Percentiles rank a stretch among this genome's conserved stretches.
Conservation (phyloP, 352 stramenopile species). For the Globisporangium rhizosaccharum region DNA sequence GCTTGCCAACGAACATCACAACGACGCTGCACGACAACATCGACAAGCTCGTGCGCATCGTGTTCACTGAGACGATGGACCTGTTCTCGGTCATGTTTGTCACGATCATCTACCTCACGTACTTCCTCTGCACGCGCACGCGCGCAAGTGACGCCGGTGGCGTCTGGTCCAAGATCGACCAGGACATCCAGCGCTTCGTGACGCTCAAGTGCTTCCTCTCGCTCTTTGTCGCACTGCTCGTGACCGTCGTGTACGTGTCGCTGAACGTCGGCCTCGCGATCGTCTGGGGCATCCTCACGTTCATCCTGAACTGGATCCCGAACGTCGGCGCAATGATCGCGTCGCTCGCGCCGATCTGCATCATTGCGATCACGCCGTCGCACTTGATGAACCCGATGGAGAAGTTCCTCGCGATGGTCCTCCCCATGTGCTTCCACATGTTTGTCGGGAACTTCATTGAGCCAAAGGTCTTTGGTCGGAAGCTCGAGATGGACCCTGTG, state of each 20-base stretch:
- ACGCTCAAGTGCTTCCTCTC: conserved; percentile 87
- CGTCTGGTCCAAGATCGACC: conserved; percentile 87
- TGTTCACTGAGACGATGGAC: conserved; percentile 87
- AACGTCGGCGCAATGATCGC: conserved; percentile 88
- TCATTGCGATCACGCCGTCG: conserved; percentile 82
- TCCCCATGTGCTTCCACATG: conserved; percentile 88
- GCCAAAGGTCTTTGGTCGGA: conserved; percentile 81
- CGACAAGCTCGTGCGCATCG: conserved; percentile 78
- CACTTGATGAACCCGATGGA: conserved; percentile 87
- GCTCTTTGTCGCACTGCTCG: conserved; percentile 81
- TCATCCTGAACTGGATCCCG: conserved; percentile 88
- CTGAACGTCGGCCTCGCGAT: conserved; percentile 84
- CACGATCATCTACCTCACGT: conserved; percentile 86
- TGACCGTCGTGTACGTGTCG: conserved; percentile 88
- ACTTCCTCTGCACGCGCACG: conserved; percentile 84
- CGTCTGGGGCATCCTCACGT: conserved; percentile 86
- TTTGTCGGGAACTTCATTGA: conserved; percentile 89
- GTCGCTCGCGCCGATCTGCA: conserved; percentile 73
- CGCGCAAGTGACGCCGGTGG: conserved; percentile 77
- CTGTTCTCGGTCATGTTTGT: conserved; percentile 89
- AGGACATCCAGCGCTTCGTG: conserved; percentile 87
- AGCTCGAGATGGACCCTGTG: conserved; percentile 83
- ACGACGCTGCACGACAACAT: conserved; percentile 88
- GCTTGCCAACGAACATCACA: conserved; percentile 82
- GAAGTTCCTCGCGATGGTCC: conserved; percentile 79